Conservation (phyloP, 2,329 filamentous ascomycete species). For the Fusarium citri region DNA sequence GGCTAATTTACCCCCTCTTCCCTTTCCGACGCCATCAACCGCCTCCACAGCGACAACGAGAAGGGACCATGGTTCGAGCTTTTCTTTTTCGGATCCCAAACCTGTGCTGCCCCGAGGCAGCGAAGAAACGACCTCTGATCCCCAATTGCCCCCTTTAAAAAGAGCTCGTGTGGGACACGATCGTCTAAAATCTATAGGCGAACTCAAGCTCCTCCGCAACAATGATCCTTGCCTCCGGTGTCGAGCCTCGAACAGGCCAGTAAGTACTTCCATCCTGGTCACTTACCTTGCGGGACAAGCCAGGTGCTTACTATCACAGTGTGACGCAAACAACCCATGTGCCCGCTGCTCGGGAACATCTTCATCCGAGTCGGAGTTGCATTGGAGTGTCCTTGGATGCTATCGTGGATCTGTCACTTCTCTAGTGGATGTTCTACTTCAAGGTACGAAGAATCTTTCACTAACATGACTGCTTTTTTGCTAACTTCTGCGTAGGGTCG, state of each 20-base stretch:
- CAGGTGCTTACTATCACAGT: conserved; percentile 52
- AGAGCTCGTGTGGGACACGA: conserved; percentile 64
- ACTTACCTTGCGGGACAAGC: not conserved
- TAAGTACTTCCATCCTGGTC: conserved; percentile 47
- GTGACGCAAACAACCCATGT: conserved; percentile 64
- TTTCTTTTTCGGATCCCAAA: conserved; percentile 56
- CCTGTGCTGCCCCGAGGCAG: conserved; percentile 53
- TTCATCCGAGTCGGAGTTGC: conserved; percentile 54
- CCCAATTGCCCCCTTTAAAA: conserved; percentile 66
- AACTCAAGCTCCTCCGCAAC: conserved; percentile 63
- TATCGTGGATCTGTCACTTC: conserved; percentile 61
- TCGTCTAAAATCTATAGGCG: conserved; percentile 67
- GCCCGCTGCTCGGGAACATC: conserved; percentile 57
- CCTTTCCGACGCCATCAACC: conserved; percentile 47
- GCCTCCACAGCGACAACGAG: conserved; percentile 46
- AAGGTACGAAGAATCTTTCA: conserved; percentile 54
- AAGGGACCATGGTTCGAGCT: conserved; percentile 44
- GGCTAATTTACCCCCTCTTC: conserved; percentile 47
- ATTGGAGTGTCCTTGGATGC: conserved; percentile 64
- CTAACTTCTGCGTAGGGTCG: conserved; percentile 52
- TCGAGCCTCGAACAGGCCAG: conserved; percentile 58
- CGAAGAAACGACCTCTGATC: conserved; percentile 61
- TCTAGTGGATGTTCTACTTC: conserved; percentile 62
- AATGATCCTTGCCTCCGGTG: conserved; percentile 64
- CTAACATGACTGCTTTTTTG: not conserved